These are phyloP conservation scores for Monosporascus sp. DNA, from an alignment of 2,329 filamentous ascomycete genomes.

Conservation along the genomic window DNA sequence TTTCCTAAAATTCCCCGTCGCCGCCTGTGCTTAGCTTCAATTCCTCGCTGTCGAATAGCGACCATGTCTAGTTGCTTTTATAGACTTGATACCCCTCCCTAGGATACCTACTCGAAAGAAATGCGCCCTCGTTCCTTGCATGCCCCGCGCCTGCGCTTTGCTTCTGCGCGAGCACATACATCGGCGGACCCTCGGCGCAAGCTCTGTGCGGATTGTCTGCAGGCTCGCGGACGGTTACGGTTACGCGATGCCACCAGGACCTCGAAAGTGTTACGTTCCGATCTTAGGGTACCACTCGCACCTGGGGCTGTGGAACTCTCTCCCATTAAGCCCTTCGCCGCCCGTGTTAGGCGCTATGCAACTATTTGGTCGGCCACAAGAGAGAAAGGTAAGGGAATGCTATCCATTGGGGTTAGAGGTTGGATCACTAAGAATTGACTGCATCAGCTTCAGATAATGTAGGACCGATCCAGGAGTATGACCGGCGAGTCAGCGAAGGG, in stretches of 20 bases:
- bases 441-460: conserved; percentile 27
- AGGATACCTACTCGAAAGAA: not conserved
- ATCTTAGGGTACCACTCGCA: not conserved
- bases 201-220: not conserved
- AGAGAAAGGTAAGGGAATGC: not conserved
- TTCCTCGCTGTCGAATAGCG: too few species aligned
- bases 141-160: not conserved
- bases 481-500: conserved; percentile 70
- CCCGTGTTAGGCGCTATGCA: not conserved
- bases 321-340: not conserved
- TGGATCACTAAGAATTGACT: conserved; percentile 4
- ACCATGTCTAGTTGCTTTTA: too few species aligned
- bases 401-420: not conserved
- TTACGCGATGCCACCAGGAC: not conserved
- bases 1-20: too few species aligned
- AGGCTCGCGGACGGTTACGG: not conserved
- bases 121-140: not conserved
- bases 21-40: too few species aligned
- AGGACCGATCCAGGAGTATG: conserved; percentile 85
- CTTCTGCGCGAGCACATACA: not conserved
- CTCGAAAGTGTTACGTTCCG: not conserved
- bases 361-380: not conserved
- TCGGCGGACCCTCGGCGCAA: not conserved
- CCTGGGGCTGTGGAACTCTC: not conserved
- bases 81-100: not conserved